Evolutionary conservation across 225 moss, liverwort and hornwort species (phyloP).

Genomic region (Pleurozium schreberi): DNA sequence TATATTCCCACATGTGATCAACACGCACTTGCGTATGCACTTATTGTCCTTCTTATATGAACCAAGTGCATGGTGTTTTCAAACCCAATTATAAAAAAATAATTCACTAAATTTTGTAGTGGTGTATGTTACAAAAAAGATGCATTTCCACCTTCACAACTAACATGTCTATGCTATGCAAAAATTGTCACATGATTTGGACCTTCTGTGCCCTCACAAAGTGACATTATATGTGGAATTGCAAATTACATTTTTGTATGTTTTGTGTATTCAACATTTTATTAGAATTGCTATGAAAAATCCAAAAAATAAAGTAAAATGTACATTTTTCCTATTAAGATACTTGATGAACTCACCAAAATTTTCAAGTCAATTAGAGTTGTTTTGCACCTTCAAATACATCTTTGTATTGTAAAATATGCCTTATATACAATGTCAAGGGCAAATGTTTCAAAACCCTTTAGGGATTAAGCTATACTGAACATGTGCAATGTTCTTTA

Average conservation of each 20-base stretch:
- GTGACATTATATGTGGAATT: not conserved
- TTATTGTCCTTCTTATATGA: not conserved
- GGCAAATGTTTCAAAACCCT: not conserved
- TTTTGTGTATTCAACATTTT: not conserved
- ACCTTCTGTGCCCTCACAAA: not conserved
- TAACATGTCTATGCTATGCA: not conserved
- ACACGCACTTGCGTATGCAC: not conserved
- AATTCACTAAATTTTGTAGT: not conserved
- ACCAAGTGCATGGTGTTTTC: not conserved
- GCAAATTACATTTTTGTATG: fast-evolving
- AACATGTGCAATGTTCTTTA: not conserved
- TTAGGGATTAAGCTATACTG: no score
- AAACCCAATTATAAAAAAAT: not conserved
- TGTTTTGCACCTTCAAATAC: not conserved
- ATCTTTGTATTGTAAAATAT: not conserved
- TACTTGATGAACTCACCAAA: no score
- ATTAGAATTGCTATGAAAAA: not conserved
- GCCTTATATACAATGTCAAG: fast-evolving
- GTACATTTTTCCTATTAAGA: fast-evolving
- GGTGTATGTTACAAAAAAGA: not conserved
- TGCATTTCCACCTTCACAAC: not conserved
- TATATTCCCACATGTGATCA: no score
- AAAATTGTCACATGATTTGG: not conserved
- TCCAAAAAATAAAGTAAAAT: not conserved
- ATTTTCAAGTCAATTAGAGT: not conserved